Percentiles rank a stretch among this genome's conserved stretches.
Evolutionary conservation across 2,329 filamentous ascomycete species (phyloP).

Genomic region (Verruconis gallopava): DNA sequence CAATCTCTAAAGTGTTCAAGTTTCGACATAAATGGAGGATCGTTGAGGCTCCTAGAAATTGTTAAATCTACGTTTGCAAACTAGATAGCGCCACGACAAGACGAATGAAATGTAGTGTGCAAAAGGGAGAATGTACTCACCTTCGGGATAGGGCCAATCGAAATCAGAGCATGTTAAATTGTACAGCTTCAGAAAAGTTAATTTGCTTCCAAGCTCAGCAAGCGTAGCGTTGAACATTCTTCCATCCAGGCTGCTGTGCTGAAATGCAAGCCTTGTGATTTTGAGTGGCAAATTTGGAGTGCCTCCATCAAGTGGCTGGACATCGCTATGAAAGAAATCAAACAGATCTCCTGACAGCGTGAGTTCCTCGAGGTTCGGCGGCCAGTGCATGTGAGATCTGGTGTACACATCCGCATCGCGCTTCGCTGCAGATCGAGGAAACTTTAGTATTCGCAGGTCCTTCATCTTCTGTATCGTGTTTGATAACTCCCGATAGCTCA

Average conservation of each 20-base stretch:
- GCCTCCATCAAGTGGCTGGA: constrained; percentile 17
- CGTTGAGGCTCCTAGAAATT: too few species aligned
- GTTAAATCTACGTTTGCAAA: too few species aligned
- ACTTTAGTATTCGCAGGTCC: constrained; percentile 31
- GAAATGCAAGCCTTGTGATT: constrained; percentile 1
- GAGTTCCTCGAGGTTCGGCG: constrained; percentile 28
- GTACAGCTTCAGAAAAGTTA: not conserved
- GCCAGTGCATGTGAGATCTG: constrained; percentile 26
- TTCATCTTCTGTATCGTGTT: constrained; percentile 35
- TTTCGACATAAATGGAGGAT: not conserved
- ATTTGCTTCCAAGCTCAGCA: not conserved
- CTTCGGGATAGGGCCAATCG: not conserved
- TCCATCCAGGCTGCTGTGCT: constrained; percentile 5
- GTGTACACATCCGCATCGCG: constrained; percentile 20
- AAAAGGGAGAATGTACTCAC: too few species aligned
- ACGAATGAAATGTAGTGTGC: too few species aligned
- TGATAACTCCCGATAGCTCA: constrained; percentile 37
- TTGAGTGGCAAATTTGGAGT: constrained; percentile 12
- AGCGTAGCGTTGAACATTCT: not conserved
- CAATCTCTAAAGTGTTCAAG: not conserved
- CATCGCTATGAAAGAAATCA: constrained; percentile 24
- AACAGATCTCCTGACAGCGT: constrained; percentile 32
- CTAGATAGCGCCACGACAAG: too few species aligned
- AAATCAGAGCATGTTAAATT: not conserved
- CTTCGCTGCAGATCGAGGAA: constrained; percentile 28